Evolutionary conservation across 2,329 filamentous ascomycete species (phyloP).

Genomic region (Alternaria panax): DNA sequence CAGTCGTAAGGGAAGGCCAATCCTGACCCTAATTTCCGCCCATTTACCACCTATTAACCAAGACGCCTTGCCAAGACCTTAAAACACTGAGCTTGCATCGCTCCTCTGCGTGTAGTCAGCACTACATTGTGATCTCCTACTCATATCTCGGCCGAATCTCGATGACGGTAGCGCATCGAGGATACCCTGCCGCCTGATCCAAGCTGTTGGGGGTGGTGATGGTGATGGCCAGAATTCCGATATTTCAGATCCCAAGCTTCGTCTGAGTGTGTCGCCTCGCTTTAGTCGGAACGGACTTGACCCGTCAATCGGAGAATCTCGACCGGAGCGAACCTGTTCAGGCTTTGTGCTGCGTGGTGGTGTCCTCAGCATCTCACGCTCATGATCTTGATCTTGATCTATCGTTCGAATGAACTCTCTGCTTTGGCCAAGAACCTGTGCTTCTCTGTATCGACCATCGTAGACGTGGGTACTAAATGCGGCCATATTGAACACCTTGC

Average conservation of each 20-base stretch:
- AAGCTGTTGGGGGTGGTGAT: slow-evolving; percentile 22
- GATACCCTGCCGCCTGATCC: slow-evolving; percentile 13
- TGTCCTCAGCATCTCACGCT: slow-evolving; percentile 2
- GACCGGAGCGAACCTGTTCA: slow-evolving; percentile 1
- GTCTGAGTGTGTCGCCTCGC: slow-evolving; percentile 33
- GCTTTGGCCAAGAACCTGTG: slow-evolving; percentile 6
- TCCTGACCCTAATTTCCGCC: background rate
- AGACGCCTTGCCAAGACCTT: background rate
- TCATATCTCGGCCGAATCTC: slow-evolving; percentile 10
- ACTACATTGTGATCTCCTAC: slow-evolving; percentile 1
- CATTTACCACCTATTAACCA: slow-evolving; percentile 4
- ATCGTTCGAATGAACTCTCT: background rate
- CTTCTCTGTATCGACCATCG: slow-evolving; percentile 3
- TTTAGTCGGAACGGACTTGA: slow-evolving; percentile 40
- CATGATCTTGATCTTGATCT: background rate
- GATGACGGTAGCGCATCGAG: slow-evolving; percentile 3
- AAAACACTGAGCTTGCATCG: background rate
- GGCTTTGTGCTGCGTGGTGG: slow-evolving; percentile 4
- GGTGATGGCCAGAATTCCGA: slow-evolving; percentile 29
- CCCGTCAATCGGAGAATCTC: slow-evolving; percentile 40
- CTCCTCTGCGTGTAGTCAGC: background rate
- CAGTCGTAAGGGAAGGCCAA: slow-evolving; percentile 9
- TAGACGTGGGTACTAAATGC: slow-evolving; percentile 27
- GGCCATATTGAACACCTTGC: slow-evolving; percentile 28
- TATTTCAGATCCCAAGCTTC: slow-evolving; percentile 26